Conservation (phyloP, 108 stramenopile species). For the Nitzschia sp. region DNA sequence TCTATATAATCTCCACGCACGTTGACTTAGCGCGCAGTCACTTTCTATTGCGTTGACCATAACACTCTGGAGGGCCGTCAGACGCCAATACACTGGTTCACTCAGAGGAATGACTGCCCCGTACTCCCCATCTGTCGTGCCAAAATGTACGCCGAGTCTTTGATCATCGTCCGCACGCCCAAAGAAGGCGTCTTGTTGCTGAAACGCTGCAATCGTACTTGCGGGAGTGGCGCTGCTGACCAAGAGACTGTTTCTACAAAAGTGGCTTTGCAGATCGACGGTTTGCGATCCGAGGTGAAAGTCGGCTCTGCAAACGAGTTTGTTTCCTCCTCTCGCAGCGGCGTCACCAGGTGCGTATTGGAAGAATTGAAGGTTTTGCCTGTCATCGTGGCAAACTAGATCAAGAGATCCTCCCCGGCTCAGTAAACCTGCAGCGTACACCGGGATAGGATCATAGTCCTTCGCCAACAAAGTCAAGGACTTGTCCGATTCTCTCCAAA, state of each 20-base stretch:
- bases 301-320: constrained; percentile 88
- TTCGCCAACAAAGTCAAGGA: constrained; percentile 84
- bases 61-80: constrained; percentile 89
- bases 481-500: constrained; percentile 89
- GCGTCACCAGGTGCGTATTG: constrained; percentile 91
- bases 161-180: constrained; percentile 83
- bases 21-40: constrained; percentile 80
- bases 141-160: constrained; percentile 81
- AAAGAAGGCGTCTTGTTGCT: constrained; percentile 81
- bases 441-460: constrained; percentile 83
- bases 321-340: constrained; percentile 90
- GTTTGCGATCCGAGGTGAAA: constrained; percentile 88
- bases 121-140: constrained; percentile 88
- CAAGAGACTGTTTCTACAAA: constrained; percentile 74
- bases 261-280: constrained; percentile 64
- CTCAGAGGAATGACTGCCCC: constrained; percentile 77
- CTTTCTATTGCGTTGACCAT: constrained; percentile 88
- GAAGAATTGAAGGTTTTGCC: constrained; percentile 87
- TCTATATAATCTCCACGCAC: constrained; percentile 81
- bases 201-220: constrained; percentile 76
- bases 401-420: constrained; percentile 73
- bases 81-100: constrained; percentile 85
- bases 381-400: constrained; percentile 88
- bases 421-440: constrained; percentile 81
- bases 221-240: constrained; percentile 71